phyloP scores from a whole-genome alignment of 495 filamentous ascomycete species.

The Tirmania nivea region DNA sequence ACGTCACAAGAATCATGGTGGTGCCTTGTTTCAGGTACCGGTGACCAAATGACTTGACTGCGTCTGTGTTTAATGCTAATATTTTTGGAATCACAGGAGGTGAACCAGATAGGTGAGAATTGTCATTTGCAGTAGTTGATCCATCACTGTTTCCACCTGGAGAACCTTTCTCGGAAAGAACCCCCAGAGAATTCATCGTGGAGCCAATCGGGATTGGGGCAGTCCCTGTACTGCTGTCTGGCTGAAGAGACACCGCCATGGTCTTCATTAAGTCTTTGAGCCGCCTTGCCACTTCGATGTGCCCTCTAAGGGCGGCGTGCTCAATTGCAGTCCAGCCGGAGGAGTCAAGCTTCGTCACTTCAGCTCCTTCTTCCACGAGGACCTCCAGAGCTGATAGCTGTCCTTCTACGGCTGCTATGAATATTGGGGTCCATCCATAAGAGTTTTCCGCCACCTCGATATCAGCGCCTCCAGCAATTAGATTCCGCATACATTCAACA shows the following conservation, averaged over 20 bases:
- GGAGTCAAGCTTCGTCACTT: conserved; percentile 48
- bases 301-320: conserved; percentile 73
- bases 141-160: not conserved
- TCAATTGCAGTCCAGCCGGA: conserved; percentile 93
- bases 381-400: conserved; percentile 44
- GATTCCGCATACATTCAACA: conserved; percentile 48
- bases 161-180: not conserved
- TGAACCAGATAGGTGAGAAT: not conserved
- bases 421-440: conserved; percentile 84
- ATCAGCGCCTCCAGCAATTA: conserved; percentile 55
- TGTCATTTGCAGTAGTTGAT: conserved; percentile 19
- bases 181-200: not conserved
- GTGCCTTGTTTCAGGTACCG: conserved; percentile 66
- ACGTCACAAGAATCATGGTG: conserved; percentile 71
- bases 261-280: conserved; percentile 9
- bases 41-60: conserved; percentile 88
- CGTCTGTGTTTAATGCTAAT: conserved; percentile 31
- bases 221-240: conserved; percentile 18
- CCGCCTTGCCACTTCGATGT: conserved; percentile 48
- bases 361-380: conserved; percentile 45
- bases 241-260: conserved; percentile 27
- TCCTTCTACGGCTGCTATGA: conserved; percentile 77
- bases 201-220: not conserved
- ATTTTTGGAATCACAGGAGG: not conserved
- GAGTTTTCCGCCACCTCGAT: conserved; percentile 59